These are phyloP conservation scores for Exophiala oligosperma DNA, from an alignment of 2,329 filamentous ascomycete species.

Conservation along the genomic window DNA sequence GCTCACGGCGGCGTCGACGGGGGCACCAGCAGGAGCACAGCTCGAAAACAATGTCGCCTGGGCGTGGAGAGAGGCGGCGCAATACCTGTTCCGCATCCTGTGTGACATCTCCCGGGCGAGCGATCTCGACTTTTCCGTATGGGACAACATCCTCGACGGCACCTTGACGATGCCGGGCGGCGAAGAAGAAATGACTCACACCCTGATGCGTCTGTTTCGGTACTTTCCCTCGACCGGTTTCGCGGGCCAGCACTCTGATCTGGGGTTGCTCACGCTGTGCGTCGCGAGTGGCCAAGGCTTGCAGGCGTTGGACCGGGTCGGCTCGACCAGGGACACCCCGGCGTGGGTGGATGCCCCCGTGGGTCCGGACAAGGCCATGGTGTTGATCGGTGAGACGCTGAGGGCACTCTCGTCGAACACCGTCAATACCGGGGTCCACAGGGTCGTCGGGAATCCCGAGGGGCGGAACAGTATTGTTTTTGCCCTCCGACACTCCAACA, in stretches of 20 bases:
- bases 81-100: slow-evolving; percentile 30
- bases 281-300: slow-evolving; percentile 30
- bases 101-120: slow-evolving; percentile 29
- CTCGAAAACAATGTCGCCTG: slow-evolving; percentile 12
- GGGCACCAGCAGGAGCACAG: background rate
- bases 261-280: slow-evolving; percentile 33
- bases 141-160: slow-evolving; percentile 30
- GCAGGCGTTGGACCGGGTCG: slow-evolving; percentile 26
- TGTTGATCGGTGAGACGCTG: slow-evolving; percentile 31
- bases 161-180: slow-evolving; percentile 20
- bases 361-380: slow-evolving; percentile 10
- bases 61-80: slow-evolving; percentile 27
- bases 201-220: slow-evolving; percentile 31
- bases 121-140: slow-evolving; percentile 23
- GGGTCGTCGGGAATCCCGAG: slow-evolving; percentile 28
- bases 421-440: slow-evolving; percentile 29
- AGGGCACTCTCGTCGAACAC: slow-evolving; percentile 22
- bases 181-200: slow-evolving; percentile 21
- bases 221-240: slow-evolving; percentile 29
- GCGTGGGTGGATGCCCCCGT: slow-evolving; percentile 25
- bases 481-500: slow-evolving; percentile 29
- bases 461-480: slow-evolving; percentile 32
- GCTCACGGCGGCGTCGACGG: background rate
- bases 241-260: slow-evolving; percentile 31
- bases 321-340: background rate